These are phyloP conservation scores for Rhynchospora tenuis DNA, from an alignment of 176 grass and related monocot genomes.

Conservation along the genomic window DNA sequence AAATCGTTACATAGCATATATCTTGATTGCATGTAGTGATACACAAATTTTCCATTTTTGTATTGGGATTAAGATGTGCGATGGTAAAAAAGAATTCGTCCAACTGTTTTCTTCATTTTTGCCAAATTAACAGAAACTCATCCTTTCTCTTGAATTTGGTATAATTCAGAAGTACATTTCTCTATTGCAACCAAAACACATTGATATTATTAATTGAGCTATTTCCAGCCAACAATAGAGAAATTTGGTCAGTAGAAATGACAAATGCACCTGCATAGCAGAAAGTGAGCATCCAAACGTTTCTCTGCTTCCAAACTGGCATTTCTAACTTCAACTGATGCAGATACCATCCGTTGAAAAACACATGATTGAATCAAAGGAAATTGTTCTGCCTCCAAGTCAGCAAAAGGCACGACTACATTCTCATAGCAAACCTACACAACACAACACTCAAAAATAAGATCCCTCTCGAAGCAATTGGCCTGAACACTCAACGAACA, in stretches of 20 bases:
- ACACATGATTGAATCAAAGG: conserved; percentile 86
- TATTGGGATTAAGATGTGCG: neutral
- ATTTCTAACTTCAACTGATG: conserved; percentile 52
- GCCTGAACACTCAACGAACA: neutral
- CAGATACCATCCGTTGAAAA: conserved; percentile 73
- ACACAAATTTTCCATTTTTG: neutral
- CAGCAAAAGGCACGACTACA: conserved; percentile 60
- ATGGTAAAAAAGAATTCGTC: neutral
- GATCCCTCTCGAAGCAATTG: conserved; percentile 3
- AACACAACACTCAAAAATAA: conserved; percentile 14
- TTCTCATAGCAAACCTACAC: conserved; percentile 69
- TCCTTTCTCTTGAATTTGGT: neutral
- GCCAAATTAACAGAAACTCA: neutral
- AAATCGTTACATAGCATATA: neutral
- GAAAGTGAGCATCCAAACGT: conserved; percentile 69
- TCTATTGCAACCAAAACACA: neutral
- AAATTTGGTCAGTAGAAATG: conserved; percentile 20
- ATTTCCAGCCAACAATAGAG: neutral
- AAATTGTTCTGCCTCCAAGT: conserved; percentile 79
- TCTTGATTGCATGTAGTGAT: neutral
- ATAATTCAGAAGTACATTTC: neutral
- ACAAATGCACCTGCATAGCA: conserved; percentile 61
- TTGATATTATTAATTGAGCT: neutral
- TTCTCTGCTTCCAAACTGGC: conserved; percentile 80
- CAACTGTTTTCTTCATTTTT: neutral